Percentiles rank a stretch among this genome's conserved stretches.
phyloP scores from a whole-genome alignment of 225 moss, liverwort and hornwort genomes.

The Pseudoscleropodium purum region DNA sequence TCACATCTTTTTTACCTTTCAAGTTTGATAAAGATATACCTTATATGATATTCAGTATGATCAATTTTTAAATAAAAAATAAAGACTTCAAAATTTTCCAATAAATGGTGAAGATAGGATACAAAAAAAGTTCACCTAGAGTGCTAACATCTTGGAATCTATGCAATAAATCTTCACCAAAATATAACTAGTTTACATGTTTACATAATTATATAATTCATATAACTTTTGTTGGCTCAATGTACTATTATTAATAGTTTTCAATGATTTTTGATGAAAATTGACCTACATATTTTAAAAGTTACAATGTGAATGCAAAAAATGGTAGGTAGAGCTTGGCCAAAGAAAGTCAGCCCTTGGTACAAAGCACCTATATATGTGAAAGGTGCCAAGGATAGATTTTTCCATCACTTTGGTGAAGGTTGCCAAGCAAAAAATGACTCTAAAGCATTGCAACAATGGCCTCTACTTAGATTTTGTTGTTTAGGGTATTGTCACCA shows the following conservation, averaged over 20 bases:
- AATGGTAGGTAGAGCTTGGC: background rate
- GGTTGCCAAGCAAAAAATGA: background rate
- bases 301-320: accelerated
- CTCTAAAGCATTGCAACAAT: background rate
- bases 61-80: background rate
- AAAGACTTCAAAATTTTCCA: accelerated
- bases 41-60: background rate
- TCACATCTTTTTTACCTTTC: background rate
- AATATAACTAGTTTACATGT: background rate
- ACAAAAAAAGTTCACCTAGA: too few relatives aligned
- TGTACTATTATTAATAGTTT: background rate
- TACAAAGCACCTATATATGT: accelerated
- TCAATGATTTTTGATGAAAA: background rate
- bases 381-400: background rate
- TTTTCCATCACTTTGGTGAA: background rate
- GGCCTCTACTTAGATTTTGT: background rate
- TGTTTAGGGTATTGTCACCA: background rate
- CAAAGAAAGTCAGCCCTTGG: background rate
- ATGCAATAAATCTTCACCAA: background rate
- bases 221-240: background rate
- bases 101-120: background rate
- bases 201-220: background rate
- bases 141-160: background rate
- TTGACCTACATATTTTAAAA: background rate
- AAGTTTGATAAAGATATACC: accelerated